Percentiles rank a stretch among this genome's conserved stretches.
phyloP scores from a whole-genome alignment of 2,329 filamentous ascomycete genomes.

The Periconia digitata region DNA sequence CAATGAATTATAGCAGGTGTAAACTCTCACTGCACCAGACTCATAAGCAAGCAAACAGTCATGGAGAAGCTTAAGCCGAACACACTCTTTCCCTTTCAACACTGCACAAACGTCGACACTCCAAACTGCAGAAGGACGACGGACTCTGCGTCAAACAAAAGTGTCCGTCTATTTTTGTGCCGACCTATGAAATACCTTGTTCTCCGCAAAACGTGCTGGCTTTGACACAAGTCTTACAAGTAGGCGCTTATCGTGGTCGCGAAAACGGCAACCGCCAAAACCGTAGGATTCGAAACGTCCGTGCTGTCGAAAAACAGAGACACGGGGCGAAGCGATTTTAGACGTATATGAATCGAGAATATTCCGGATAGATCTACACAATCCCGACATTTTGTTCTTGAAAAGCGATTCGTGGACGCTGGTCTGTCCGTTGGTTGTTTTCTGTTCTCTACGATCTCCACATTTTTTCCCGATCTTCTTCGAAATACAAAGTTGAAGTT shows the following conservation, averaged over 20 bases:
- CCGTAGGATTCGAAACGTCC: constrained; percentile 9
- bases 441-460: neutral
- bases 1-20: too few species aligned
- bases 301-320: neutral
- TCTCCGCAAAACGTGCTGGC: too few species aligned
- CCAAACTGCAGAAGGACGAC: too few species aligned
- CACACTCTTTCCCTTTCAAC: too few species aligned
- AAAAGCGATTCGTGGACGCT: constrained; percentile 10
- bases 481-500: too few species aligned
- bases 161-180: too few species aligned
- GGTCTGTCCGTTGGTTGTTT: neutral
- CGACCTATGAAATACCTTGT: too few species aligned
- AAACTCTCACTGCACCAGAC: too few species aligned
- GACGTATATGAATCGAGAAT: constrained; percentile 3
- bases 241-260: constrained; percentile 20
- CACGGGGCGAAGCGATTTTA: neutral
- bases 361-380: neutral
- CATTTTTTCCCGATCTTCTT: constrained; percentile 1
- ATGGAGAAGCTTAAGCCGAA: too few species aligned
- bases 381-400: constrained; percentile 9
- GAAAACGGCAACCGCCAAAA: constrained; percentile 12
- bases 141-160: too few species aligned
- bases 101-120: too few species aligned
- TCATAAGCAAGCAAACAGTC: too few species aligned
- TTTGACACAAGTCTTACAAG: constrained; percentile 14